Evolutionary conservation across 179 eudicot species (phyloP).

Genomic region (Corrigiola litoralis): DNA sequence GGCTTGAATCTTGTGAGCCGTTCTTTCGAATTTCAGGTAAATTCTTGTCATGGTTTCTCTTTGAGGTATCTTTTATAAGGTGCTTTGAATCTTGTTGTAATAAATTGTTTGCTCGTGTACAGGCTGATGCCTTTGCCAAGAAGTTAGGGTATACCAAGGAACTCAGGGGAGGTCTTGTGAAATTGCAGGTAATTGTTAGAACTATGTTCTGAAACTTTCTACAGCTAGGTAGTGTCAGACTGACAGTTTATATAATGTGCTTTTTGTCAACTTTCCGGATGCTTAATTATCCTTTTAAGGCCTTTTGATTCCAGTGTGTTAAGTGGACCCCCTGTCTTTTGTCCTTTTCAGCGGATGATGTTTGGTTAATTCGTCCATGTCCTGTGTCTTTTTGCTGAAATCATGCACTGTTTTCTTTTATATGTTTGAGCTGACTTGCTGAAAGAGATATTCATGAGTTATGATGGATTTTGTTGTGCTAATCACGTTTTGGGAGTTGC

Average conservation of each 20-base stretch:
- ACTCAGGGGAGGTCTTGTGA: constrained; percentile 91
- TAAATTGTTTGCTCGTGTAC: constrained; percentile 7
- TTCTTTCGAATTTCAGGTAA: constrained; percentile 94
- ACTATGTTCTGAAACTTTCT: not conserved
- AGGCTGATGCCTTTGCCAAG: constrained; percentile 99
- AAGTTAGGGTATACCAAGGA: constrained; percentile 69
- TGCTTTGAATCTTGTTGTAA: constrained; percentile 5
- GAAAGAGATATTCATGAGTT: not conserved
- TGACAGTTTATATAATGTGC: not conserved
- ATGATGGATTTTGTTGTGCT: not conserved
- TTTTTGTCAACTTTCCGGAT: not conserved
- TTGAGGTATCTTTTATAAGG: not conserved
- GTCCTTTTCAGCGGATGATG: not conserved
- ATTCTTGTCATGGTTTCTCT: not conserved
- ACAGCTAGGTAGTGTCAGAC: not conserved
- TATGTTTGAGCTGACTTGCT: not conserved
- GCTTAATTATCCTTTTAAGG: not conserved
- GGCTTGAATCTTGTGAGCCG: constrained; percentile 91
- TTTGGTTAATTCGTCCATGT: not conserved
- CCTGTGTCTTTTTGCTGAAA: not conserved
- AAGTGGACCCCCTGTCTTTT: not conserved
- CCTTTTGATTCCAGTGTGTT: not conserved
- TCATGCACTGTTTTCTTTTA: not conserved
- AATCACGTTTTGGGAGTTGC: not conserved
- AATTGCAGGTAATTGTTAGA: constrained; percentile 59